phyloP scores from a whole-genome alignment of 495 filamentous ascomycete genomes.

The Peziza echinospora region DNA sequence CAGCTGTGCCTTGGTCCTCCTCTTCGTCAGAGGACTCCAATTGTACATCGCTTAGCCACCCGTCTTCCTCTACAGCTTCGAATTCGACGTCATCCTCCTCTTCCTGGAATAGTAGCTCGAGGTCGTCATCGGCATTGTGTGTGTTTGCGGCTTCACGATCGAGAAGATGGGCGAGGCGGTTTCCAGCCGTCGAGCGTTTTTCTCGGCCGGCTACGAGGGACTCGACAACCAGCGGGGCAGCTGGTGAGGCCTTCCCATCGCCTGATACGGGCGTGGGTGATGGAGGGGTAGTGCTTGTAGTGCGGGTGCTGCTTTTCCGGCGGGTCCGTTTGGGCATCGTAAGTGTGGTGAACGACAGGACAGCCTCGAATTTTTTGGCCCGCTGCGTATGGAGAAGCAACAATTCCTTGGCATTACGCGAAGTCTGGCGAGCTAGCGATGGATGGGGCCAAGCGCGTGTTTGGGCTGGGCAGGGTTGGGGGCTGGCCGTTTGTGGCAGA shows the following conservation, averaged over 20 bases:
- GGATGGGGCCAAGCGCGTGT: no score
- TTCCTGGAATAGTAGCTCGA: conserved; percentile 44
- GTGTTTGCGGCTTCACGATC: conserved; percentile 31
- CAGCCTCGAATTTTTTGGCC: no score
- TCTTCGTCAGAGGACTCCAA: conserved; percentile 65
- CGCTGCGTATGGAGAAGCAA: no score
- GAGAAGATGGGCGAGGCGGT: conserved; percentile 57
- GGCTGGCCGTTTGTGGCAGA: no score
- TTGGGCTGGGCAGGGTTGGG: no score
- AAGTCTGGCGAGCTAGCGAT: no score
- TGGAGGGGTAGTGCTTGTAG: background rate
- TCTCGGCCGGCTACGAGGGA: conserved; percentile 56
- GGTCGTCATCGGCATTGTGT: conserved; percentile 51
- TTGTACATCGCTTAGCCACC: conserved; percentile 42
- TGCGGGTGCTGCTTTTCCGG: background rate
- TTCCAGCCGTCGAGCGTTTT: conserved; percentile 70
- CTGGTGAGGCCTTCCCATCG: background rate
- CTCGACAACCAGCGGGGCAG: conserved; percentile 28
- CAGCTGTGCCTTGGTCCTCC: conserved; percentile 32
- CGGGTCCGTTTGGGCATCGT: background rate
- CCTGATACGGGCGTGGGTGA: background rate
- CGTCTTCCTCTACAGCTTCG: conserved; percentile 42
- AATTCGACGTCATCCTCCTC: conserved; percentile 74
- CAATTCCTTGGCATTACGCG: no score
- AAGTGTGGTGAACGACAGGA: background rate